A percentile compares a stretch with the other conserved stretches of the same genome.
These are phyloP conservation scores for Kodamaea arcana DNA, from an alignment of 1,139 yeast genomes.

Conservation along the genomic window DNA sequence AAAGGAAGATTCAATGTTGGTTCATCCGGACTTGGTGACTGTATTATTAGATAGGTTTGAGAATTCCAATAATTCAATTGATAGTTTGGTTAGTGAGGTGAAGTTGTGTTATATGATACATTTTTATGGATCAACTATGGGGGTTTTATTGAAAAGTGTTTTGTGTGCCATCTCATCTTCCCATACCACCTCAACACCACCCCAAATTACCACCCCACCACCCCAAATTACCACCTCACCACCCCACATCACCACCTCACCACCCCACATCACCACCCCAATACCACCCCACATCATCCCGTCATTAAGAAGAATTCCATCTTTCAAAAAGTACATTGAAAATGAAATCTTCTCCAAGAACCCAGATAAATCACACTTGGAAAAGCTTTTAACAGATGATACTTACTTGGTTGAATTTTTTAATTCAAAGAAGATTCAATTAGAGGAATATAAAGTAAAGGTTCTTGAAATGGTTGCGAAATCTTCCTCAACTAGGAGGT, in stretches of 20 bases:
- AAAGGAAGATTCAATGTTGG: constrained; percentile 11
- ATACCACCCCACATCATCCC: constrained; percentile 7
- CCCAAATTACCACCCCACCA: constrained; percentile 16
- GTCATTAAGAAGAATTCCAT: constrained; percentile 32
- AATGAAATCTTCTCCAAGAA: constrained; percentile 6
- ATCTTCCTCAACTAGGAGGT: constrained; percentile 19
- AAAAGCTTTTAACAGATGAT: constrained; percentile 18
- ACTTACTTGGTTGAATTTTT: constrained; percentile 16
- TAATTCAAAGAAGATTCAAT: constrained; percentile 15
- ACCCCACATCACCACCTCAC: constrained; percentile 12
- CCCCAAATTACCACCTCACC: background rate
- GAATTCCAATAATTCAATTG: constrained; percentile 47
- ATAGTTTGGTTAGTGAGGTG: constrained; percentile 49
- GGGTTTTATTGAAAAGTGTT: constrained; percentile 35
- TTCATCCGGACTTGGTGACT: constrained; percentile 28
- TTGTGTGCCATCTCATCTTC: background rate
- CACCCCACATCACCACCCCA: constrained; percentile 9
- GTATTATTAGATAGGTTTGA: constrained; percentile 35
- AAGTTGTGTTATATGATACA: constrained; percentile 66
- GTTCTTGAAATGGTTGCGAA: constrained; percentile 15
- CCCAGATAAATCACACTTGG: constrained; percentile 9
- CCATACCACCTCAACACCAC: background rate
- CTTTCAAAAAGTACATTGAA: constrained; percentile 38
- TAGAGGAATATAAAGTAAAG: constrained; percentile 20
- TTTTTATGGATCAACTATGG: constrained; percentile 65